Conservation (phyloP, 2,329 filamentous ascomycete genomes). For the Ceratocystis albifundus region DNA sequence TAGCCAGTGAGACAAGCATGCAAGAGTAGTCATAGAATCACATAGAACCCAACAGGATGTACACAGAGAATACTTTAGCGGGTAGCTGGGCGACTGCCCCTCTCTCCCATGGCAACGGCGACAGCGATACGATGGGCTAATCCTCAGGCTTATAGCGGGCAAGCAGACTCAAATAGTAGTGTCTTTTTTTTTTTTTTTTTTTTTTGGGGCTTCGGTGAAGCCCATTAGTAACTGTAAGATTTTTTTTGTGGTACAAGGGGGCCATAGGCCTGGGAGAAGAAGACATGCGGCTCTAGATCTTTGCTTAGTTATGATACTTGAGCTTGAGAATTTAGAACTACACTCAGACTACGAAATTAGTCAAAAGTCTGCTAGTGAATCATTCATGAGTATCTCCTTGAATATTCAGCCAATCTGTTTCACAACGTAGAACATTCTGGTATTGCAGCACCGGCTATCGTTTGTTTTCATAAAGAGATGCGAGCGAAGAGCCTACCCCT, state of each 20-base stretch:
- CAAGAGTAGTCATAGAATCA: slow-evolving; percentile 15
- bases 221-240: neutral
- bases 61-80: slow-evolving; percentile 15
- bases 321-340: neutral
- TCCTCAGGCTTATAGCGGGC: neutral
- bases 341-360: neutral
- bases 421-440: slow-evolving; percentile 1
- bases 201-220: neutral
- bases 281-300: neutral
- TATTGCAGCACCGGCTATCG: too few relatives aligned
- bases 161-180: neutral
- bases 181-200: too few relatives aligned
- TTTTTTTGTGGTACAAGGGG: neutral
- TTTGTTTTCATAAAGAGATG: neutral
- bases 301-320: neutral
- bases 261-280: neutral
- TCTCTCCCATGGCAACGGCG: slow-evolving; percentile 16
- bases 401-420: neutral
- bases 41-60: slow-evolving; percentile 19
- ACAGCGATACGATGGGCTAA: slow-evolving; percentile 10
- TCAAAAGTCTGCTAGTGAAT: neutral
- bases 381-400: neutral
- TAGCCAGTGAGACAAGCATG: slow-evolving; percentile 2
- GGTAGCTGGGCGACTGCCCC: neutral
- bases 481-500: neutral